These are phyloP conservation scores for Colletotrichum somersetense DNA, from an alignment of 2,329 filamentous ascomycete genomes.

Conservation along the genomic window DNA sequence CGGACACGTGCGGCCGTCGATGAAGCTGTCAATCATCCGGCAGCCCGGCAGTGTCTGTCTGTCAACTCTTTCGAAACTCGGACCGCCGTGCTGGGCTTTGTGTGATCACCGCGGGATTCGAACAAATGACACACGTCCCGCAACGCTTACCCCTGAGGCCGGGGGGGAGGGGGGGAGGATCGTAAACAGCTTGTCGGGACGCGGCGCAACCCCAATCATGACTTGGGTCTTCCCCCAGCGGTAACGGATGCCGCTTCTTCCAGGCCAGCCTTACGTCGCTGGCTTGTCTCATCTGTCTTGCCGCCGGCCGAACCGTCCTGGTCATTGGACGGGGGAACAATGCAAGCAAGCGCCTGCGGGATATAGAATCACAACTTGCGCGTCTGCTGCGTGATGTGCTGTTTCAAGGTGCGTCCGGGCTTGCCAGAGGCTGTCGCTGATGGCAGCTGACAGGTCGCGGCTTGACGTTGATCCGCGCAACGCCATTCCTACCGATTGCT, in stretches of 20 bases:
- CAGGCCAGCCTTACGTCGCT: conserved; percentile 23
- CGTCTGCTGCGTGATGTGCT: conserved; percentile 7
- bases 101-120: conserved; percentile 38
- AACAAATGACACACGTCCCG: conserved; percentile 37
- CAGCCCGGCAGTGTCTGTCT: conserved; percentile 8
- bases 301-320: conserved; percentile 22
- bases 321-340: conserved; percentile 16
- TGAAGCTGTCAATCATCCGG: conserved; percentile 4
- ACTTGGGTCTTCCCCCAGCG: neutral
- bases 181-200: conserved; percentile 18
- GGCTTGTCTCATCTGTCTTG: conserved; percentile 31
- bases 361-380: conserved; percentile 22
- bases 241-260: conserved; percentile 14
- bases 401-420: conserved; percentile 18
- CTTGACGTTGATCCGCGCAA: conserved; percentile 1
- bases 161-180: too few species aligned
- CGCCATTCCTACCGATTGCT: neutral
- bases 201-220: conserved; percentile 17
- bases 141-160: conserved; percentile 17
- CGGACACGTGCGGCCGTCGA: conserved; percentile 13
- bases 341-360: conserved; percentile 30
- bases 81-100: conserved; percentile 20
- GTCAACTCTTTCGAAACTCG: conserved; percentile 5
- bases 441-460: neutral
- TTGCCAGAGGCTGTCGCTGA: neutral